Conservation (phyloP, 2,329 filamentous ascomycete genomes). For the Cytospora piceae region DNA sequence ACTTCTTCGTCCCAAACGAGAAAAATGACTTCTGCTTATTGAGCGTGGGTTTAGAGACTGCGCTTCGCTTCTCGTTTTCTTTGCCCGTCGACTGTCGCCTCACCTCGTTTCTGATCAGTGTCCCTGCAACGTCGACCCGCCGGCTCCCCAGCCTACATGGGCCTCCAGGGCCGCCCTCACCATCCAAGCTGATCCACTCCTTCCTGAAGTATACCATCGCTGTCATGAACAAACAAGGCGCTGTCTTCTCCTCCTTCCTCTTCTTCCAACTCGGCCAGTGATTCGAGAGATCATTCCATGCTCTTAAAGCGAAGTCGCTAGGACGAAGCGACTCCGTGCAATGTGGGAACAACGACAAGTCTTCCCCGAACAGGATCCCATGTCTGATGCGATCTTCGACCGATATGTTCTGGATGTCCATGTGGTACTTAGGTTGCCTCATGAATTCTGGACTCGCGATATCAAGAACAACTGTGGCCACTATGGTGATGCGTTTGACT, state of each 20-base stretch:
- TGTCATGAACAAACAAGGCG: conserved; percentile 5
- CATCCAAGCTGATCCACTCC: conserved; percentile 19
- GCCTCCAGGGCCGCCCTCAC: conserved; percentile 1
- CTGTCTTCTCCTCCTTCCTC: not conserved
- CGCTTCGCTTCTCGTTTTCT: too few species aligned
- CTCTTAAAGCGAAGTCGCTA: conserved; percentile 19
- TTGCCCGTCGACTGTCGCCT: not conserved
- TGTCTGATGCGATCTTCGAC: conserved; percentile 14
- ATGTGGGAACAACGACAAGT: not conserved
- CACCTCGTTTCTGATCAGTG: conserved; percentile 4
- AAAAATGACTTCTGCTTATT: not conserved
- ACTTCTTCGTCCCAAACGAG: not conserved
- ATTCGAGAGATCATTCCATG: conserved; percentile 15
- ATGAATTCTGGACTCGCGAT: not conserved
- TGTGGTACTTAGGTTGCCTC: conserved; percentile 1
- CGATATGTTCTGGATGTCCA: conserved; percentile 15
- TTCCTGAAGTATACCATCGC: conserved; percentile 20
- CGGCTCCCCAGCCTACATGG: not conserved
- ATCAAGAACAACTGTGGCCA: conserved; percentile 11
- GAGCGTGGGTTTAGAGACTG: too few species aligned
- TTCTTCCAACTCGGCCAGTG: conserved; percentile 20
- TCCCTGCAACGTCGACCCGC: conserved; percentile 2
- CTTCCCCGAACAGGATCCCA: conserved; percentile 17
- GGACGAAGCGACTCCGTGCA: conserved; percentile 8
- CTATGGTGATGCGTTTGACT: conserved; percentile 3